Evolutionary conservation across 2,329 filamentous ascomycete genomes (phyloP).

Genomic region (Amauroascus niger): DNA sequence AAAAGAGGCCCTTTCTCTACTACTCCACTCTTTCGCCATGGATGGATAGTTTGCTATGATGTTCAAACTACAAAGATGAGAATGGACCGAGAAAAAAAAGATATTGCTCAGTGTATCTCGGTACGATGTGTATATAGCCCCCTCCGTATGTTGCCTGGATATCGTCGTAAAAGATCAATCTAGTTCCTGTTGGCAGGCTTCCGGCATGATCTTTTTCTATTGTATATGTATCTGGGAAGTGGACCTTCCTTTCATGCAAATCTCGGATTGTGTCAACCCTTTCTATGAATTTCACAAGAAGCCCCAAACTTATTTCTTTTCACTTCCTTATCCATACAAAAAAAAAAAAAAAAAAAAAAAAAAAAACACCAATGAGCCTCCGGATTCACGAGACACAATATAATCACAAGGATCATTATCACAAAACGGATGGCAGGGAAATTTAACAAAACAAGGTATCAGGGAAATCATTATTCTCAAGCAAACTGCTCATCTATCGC

Average conservation of each 20-base stretch:
- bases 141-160: slow-evolving; percentile 2
- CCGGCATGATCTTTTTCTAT: too few relatives aligned
- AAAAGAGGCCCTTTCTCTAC: slow-evolving; percentile 1
- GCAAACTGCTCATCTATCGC: slow-evolving; percentile 29
- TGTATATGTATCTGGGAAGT: too few relatives aligned
- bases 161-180: neutral
- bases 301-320: too few relatives aligned
- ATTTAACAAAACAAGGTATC: neutral
- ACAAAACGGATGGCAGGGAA: slow-evolving; percentile 1
- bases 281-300: neutral
- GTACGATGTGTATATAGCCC: slow-evolving; percentile 10
- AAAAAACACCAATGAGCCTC: neutral
- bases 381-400: neutral
- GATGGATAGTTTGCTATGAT: neutral
- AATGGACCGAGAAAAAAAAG: neutral
- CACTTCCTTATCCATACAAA: neutral
- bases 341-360: neutral
- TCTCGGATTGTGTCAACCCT: too few relatives aligned
- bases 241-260: too few relatives aligned
- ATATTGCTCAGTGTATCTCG: neutral
- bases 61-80: neutral
- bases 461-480: neutral
- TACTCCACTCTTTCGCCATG: slow-evolving; percentile 3
- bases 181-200: neutral
- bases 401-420: neutral